Evolutionary conservation across 441 rosid species (phyloP), one percentile per base, ranked within the genome.

Genomic region (Brassica balearica): DNA sequence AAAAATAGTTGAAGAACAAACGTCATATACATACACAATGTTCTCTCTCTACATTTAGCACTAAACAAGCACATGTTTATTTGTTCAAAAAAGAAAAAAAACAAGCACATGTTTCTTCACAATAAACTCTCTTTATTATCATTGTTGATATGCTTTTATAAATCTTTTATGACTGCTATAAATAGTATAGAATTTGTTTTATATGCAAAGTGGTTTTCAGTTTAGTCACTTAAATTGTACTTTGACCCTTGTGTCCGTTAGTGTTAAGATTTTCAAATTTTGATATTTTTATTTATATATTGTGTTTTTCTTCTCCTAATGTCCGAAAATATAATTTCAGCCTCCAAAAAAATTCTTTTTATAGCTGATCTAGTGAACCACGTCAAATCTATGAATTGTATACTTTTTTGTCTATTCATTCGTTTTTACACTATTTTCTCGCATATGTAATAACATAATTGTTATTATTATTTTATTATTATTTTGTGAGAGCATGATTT

Each of bases 71-170:
- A 48, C 55, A 12, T 48, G 56, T 48, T 48, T 48, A 19, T 19
- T 19, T 19, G 19, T 19, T 19, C 19, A 19, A 19, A 19, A 19
- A 19, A 17, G 19, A 17, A 19, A 19, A 19, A 19, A n/a, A 48
- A 48, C 56, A 48, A 48, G 17, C 56, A 48, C 55, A 12, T 48
- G 56, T 48, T 48, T 48, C 56, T 48, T 51, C 19, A 55, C 59
- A 55, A 55, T 20, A 15, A 55, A 55, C 59, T 41, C 3, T 41
- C 11, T 53, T 14, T 56, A 56, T 56, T 56, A 17, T 56, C 19
- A 15, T 2, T 11, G 48, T 41, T 41, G 48, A 41, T 41, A 41
- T 41, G 12, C 48, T 10, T 10, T 41, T 11, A 25, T 25, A 38
- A 41, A 41, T 41, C 48, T 41, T 2, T 10, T 41, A 41, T 11